Conservation (phyloP, 1,139 yeast genomes). For the Hansenula lynferdii region DNA sequence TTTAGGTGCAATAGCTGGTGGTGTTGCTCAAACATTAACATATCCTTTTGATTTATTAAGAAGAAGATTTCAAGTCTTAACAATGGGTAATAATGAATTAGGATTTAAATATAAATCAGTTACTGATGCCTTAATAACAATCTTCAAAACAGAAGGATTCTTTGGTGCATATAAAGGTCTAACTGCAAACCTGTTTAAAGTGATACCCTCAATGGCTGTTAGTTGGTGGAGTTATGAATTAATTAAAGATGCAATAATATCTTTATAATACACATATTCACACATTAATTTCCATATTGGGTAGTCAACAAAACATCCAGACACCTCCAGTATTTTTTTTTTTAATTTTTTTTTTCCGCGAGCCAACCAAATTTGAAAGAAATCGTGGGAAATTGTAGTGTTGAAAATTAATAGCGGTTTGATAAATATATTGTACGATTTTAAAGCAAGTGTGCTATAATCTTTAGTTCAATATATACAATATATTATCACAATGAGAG, state of each 20-base stretch:
- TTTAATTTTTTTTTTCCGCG: no score
- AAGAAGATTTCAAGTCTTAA: constrained; percentile 85
- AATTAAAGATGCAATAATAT: constrained; percentile 36
- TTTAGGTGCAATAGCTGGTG: constrained; percentile 88
- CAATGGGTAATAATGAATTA: constrained; percentile 62
- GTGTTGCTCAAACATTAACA: constrained; percentile 73
- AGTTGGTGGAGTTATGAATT: constrained; percentile 87
- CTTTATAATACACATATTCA: constrained; percentile 1
- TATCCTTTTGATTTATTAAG: constrained; percentile 90
- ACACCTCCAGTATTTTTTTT: background rate
- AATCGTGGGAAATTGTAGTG: background rate
- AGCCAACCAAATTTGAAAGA: constrained; percentile 8
- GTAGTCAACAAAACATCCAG: constrained; percentile 6
- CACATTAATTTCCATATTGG: constrained; percentile 7
- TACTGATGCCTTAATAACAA: constrained; percentile 62
- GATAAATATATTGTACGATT: no score
- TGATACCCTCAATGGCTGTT: constrained; percentile 93
- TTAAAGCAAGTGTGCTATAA: no score
- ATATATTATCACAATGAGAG: constrained; percentile 40
- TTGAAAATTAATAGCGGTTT: background rate
- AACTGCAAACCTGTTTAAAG: constrained; percentile 83
- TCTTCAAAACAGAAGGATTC: constrained; percentile 69
- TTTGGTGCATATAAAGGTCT: constrained; percentile 85
- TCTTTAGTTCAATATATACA: background rate
- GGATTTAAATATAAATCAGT: constrained; percentile 81